These are phyloP conservation scores for Macaranga tanarius DNA, from an alignment of 441 rosid species.

Conservation along the genomic window DNA sequence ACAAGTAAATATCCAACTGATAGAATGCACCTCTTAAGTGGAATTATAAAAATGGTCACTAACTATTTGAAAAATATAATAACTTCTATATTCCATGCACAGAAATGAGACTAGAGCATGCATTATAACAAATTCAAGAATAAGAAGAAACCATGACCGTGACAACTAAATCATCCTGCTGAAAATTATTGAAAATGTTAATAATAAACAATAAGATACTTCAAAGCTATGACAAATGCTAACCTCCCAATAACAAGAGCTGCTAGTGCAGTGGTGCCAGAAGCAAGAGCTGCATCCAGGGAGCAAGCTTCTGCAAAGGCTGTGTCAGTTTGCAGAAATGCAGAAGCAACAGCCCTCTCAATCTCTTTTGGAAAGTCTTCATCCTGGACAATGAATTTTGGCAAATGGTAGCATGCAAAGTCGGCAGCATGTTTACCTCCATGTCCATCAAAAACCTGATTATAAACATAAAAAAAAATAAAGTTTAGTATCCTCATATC, in stretches of 20 bases:
- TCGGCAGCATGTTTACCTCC: constrained; percentile 95
- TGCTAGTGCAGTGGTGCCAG: constrained; percentile 87
- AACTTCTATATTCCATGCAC: not conserved
- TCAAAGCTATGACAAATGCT: constrained; percentile 18
- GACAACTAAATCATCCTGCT: not conserved
- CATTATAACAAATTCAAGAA: not conserved
- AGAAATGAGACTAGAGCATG: not conserved
- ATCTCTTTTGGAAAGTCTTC: constrained; percentile 64
- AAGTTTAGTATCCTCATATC: constrained; percentile 7
- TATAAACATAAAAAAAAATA: constrained; percentile 9
- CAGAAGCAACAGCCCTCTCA: constrained; percentile 67
- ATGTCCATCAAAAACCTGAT: constrained; percentile 89
- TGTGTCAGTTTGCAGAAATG: constrained; percentile 73
- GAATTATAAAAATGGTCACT: not conserved
- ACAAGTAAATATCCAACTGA: constrained; percentile 3
- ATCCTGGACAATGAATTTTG: constrained; percentile 67
- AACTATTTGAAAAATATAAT: not conserved
- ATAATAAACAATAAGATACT: not conserved
- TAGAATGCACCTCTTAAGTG: constrained; percentile 2
- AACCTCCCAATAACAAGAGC: constrained; percentile 83
- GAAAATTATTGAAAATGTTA: not conserved
- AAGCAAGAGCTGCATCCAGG: constrained; percentile 58
- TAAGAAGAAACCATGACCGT: not conserved
- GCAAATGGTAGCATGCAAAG: constrained; percentile 67
- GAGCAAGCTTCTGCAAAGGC: constrained; percentile 86